Percentiles rank a stretch among this genome's conserved stretches.
These are phyloP conservation scores for Wickerhamomyces sp. DNA, from an alignment of 1,139 yeast genomes.

Conservation along the genomic window DNA sequence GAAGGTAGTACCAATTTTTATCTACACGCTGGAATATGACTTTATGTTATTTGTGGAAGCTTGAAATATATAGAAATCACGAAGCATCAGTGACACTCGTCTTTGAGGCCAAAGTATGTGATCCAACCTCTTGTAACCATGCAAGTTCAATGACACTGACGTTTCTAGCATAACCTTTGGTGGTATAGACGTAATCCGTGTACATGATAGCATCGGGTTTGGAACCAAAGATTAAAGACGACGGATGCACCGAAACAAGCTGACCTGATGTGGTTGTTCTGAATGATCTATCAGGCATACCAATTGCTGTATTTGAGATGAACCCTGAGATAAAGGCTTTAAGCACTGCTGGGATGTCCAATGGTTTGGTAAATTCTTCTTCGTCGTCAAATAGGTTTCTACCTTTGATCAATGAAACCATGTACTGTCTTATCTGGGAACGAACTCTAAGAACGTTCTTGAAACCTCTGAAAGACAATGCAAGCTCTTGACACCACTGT, in stretches of 20 bases:
- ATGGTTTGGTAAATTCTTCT: slow-evolving; percentile 23
- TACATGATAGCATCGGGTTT: slow-evolving; percentile 86
- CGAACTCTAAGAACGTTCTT: slow-evolving; percentile 72
- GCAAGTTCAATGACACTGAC: slow-evolving; percentile 79
- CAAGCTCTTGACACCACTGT: slow-evolving; percentile 80
- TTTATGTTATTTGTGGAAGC: background rate
- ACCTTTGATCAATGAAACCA: slow-evolving; percentile 32
- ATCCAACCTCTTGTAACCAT: slow-evolving; percentile 73
- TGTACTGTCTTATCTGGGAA: slow-evolving; percentile 69
- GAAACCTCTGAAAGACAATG: slow-evolving; percentile 75
- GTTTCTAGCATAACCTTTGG: slow-evolving; percentile 87
- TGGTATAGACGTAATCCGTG: slow-evolving; percentile 88
- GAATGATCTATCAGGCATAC: slow-evolving; percentile 92
- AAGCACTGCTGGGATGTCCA: slow-evolving; percentile 57
- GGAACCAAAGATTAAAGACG: slow-evolving; percentile 81
- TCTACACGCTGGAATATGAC: too few relatives aligned
- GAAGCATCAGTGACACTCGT: slow-evolving; percentile 22
- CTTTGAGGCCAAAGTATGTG: slow-evolving; percentile 17
- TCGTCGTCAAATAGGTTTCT: slow-evolving; percentile 26
- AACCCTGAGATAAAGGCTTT: slow-evolving; percentile 81
- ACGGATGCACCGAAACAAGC: slow-evolving; percentile 84
- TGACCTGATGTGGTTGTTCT: slow-evolving; percentile 80
- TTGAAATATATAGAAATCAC: slow-evolving; percentile 21
- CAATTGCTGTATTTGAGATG: slow-evolving; percentile 82
- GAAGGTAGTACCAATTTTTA: background rate